Conservation (phyloP, 1,139 yeast genomes). For the Pichia sp. region DNA sequence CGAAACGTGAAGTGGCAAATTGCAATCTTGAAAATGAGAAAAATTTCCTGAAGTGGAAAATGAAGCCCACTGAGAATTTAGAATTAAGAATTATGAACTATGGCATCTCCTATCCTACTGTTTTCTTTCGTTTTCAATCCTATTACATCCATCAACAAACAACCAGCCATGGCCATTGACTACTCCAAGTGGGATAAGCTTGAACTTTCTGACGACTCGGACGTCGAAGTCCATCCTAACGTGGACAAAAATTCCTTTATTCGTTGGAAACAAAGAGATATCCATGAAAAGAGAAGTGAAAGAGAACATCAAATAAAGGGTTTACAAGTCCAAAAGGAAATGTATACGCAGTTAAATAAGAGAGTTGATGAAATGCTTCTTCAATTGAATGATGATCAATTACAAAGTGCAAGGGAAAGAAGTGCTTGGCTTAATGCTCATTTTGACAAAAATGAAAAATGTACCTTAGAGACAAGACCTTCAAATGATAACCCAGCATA, state of each 20-base stretch:
- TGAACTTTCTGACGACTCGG: constrained; percentile 93
- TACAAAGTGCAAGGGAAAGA: constrained; percentile 36
- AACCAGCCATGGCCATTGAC: constrained; percentile 60
- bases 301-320: constrained; percentile 71
- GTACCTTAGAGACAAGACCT: constrained; percentile 42
- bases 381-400: constrained; percentile 36
- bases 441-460: constrained; percentile 56
- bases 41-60: neutral
- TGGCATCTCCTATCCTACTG: too few relatives aligned
- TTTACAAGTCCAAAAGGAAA: constrained; percentile 62
- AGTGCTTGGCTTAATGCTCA: constrained; percentile 39
- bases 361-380: constrained; percentile 62
- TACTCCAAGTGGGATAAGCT: constrained; percentile 97
- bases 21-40: neutral
- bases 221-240: constrained; percentile 95
- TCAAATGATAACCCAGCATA: constrained; percentile 55
- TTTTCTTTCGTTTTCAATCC: too few relatives aligned
- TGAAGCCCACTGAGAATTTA: neutral
- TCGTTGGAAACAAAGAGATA: constrained; percentile 95
- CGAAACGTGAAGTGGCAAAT: neutral
- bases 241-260: constrained; percentile 92
- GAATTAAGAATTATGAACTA: too few relatives aligned
- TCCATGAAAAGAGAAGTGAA: constrained; percentile 85
- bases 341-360: constrained; percentile 69
- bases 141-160: neutral